Evolutionary conservation across 805 yeast species (phyloP).

Genomic region (Starmerella apis): DNA sequence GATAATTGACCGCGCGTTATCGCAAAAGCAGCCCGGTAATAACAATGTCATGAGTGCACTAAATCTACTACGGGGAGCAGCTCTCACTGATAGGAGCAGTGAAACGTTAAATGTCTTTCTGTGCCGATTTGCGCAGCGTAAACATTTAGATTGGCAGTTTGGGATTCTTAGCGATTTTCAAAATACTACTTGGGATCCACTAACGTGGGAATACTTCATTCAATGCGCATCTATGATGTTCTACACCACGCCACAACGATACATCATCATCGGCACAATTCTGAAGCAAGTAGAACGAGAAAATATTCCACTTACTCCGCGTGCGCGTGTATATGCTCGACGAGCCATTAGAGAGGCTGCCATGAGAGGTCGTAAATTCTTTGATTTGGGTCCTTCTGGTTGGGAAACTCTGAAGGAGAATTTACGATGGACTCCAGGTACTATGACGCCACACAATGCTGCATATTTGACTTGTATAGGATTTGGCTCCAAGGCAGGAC

Average conservation of each 20-base stretch:
- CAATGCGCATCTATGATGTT: slow-evolving; percentile 9
- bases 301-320: slow-evolving; percentile 12
- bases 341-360: background rate
- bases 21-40: slow-evolving; percentile 6
- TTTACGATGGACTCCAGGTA: slow-evolving; percentile 8
- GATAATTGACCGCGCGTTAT: slow-evolving; percentile 7
- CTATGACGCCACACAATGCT: slow-evolving; percentile 4
- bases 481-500: background rate
- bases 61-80: background rate
- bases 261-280: slow-evolving; percentile 17
- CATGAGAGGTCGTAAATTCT: background rate
- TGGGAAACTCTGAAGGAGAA: slow-evolving; percentile 4
- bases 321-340: slow-evolving; percentile 17
- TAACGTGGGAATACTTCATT: slow-evolving; percentile 16
- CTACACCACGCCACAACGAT: slow-evolving; percentile 5
- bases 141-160: slow-evolving; percentile 22
- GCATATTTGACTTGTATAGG: slow-evolving; percentile 12
- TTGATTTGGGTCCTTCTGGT: slow-evolving; percentile 12
- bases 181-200: slow-evolving; percentile 11
- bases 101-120: slow-evolving; percentile 15
- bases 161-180: slow-evolving; percentile 16
- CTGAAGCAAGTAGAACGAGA: slow-evolving; percentile 16
- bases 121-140: slow-evolving; percentile 12
- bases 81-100: background rate
- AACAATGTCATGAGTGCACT: slow-evolving; percentile 15